Base-by-base conservation (phyloP, 371 early-diverging fungal genomes). In the Lichtheimia corymbifera region DNA sequence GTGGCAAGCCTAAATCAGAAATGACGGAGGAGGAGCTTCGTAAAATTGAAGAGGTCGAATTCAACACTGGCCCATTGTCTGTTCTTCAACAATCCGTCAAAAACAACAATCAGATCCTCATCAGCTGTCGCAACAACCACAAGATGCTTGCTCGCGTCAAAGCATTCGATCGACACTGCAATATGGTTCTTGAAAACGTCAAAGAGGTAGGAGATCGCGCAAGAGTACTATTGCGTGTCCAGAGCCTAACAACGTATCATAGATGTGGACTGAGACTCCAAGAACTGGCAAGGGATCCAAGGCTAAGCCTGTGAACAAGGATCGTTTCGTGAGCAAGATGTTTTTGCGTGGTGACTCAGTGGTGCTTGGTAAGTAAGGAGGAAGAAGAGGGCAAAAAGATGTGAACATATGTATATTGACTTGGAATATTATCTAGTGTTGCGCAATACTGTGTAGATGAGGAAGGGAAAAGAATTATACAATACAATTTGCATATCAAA, bases 81-180 rank as follows among this genome's bases (percentile, higher is more conserved):
- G 91, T 98, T 17, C 83, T 98, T 50, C 94, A 94, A 44, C 91
- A 90, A 79, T 94, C 98, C 4, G 97, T 97, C 58, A 94, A 91
- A 77, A 95, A 94, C 83, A 92, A 93, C 84, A 93, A 93, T 51
- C 97, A 97, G 82, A 88, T 98, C 50, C 86, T 98, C 64, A 91
- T 98, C 74, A 93, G 88, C 70, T 93, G 92, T 74, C 86, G 99
- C 73, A 98, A 98, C 82, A 98, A 98, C 83, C 89, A 93, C 73
- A 97, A 98, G 77, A 83, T 98, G 59, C 80, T 98, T 22, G 99
- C 96, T 24, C 88, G 97, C 63, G 96, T 98, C 56, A 98, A 98
- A 82, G 99, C 98, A 49, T 98, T 98, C 70, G 98, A 98, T 82
- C 89, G 98, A 44, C 98, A 98, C 73, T 97, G 94, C 85, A 98